phyloP scores from a whole-genome alignment of 2,329 filamentous ascomycete genomes.

The Pseudocercospora eumusae region DNA sequence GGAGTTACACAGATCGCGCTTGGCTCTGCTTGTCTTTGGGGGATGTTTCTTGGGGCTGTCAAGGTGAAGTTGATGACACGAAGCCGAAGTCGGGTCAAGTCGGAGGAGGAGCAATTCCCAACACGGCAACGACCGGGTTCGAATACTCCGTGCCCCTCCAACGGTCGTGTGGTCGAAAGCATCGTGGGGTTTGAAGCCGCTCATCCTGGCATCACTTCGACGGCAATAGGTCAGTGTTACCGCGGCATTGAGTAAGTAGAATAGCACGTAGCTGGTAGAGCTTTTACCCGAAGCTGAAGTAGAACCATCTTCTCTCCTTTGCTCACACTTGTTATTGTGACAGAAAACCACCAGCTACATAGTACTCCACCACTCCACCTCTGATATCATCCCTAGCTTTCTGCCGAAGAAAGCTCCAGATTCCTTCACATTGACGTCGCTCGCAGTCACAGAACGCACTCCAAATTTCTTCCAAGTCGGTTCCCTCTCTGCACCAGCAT shows the following conservation, averaged over 20 bases:
- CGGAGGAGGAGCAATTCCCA: background rate
- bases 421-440: slow-evolving; percentile 14
- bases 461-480: slow-evolving; percentile 5
- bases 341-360: slow-evolving; percentile 11
- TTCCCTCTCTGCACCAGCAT: background rate
- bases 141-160: background rate
- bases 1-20: slow-evolving; percentile 29
- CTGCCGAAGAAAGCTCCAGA: slow-evolving; percentile 14
- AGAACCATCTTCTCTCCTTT: slow-evolving; percentile 12
- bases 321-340: slow-evolving; percentile 7
- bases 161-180: background rate
- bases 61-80: background rate
- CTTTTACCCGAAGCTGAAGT: slow-evolving; percentile 20
- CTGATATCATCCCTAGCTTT: slow-evolving; percentile 33
- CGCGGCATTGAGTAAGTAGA: slow-evolving; percentile 25
- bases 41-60: slow-evolving; percentile 7
- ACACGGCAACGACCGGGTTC: slow-evolving; percentile 3
- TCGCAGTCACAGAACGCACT: background rate
- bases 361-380: slow-evolving; percentile 31
- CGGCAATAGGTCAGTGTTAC: slow-evolving; percentile 19
- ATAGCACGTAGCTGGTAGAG: slow-evolving; percentile 17
- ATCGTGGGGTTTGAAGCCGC: slow-evolving; percentile 14
- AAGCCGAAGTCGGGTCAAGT: slow-evolving; percentile 1
- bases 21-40: slow-evolving; percentile 26
- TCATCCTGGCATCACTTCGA: slow-evolving; percentile 14